Percentiles rank a stretch among this genome's conserved stretches.
phyloP scores from a whole-genome alignment of 441 rosid species.

The Capsella rubella region DNA sequence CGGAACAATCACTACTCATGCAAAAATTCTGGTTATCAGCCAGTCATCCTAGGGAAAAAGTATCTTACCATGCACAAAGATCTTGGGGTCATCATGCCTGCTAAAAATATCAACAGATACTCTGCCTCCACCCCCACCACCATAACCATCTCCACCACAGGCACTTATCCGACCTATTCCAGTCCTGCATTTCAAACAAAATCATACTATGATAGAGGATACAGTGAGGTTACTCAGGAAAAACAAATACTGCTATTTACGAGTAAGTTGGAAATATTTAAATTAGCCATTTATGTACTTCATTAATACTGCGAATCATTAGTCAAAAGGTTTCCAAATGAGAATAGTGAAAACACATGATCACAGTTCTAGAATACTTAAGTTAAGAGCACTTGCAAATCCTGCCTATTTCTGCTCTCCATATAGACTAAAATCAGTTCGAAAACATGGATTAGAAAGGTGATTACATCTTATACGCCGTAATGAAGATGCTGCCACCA shows the following conservation, averaged over 20 bases:
- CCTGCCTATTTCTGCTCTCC: too few relatives aligned
- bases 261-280: neutral
- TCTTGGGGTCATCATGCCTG: slow-evolving; percentile 87
- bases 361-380: slow-evolving; percentile 18
- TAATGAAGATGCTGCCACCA: slow-evolving; percentile 83
- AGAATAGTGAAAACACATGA: slow-evolving; percentile 14
- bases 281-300: neutral
- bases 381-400: neutral
- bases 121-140: slow-evolving; percentile 99
- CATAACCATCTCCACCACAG: slow-evolving; percentile 93
- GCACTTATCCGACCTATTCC: slow-evolving; percentile 93
- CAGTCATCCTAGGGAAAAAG: slow-evolving; percentile 21
- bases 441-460: slow-evolving; percentile 24
- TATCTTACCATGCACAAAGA: slow-evolving; percentile 89
- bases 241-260: neutral
- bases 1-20: neutral
- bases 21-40: neutral
- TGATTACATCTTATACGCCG: slow-evolving; percentile 79
- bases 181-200: slow-evolving; percentile 73
- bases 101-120: slow-evolving; percentile 89
- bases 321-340: neutral
- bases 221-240: neutral
- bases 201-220: slow-evolving; percentile 28
- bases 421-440: neutral
- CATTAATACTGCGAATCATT: neutral